Evolutionary conservation across 2,329 filamentous ascomycete species (phyloP).

Genomic region (Sporothrix brasiliensis): DNA sequence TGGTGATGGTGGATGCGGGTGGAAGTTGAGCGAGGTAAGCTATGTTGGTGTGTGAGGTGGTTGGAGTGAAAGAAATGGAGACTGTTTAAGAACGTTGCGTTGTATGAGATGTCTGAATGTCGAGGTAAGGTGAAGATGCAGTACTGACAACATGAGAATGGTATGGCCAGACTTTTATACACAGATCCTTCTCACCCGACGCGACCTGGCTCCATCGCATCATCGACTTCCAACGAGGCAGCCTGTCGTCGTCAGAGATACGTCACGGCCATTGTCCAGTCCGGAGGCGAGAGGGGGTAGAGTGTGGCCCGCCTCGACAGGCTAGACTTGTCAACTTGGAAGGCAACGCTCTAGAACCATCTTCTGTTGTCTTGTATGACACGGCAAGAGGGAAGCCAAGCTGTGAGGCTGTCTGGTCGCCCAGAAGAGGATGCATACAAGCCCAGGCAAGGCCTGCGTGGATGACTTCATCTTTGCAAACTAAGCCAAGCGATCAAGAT

Average conservation of each 20-base stretch:
- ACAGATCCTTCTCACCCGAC: background rate
- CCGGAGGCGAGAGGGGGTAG: background rate
- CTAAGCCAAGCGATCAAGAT: background rate
- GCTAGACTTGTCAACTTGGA: background rate
- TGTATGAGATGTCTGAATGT: background rate
- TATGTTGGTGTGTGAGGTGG: background rate
- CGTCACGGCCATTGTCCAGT: constrained; percentile 4
- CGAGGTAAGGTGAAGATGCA: too few species aligned
- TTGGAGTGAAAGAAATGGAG: background rate
- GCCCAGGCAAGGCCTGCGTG: background rate
- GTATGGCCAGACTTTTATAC: constrained; percentile 8
- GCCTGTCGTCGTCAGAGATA: constrained; percentile 9
- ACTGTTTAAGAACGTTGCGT: background rate
- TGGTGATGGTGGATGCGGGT: background rate
- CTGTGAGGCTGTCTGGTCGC: background rate
- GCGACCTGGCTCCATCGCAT: background rate
- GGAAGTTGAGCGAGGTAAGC: constrained; percentile 3
- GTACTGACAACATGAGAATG: too few species aligned
- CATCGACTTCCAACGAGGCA: background rate
- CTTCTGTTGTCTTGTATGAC: constrained; percentile 8
- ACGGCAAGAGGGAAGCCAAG: too few species aligned
- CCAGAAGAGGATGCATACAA: background rate
- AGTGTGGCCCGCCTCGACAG: too few species aligned
- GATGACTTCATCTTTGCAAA: background rate
- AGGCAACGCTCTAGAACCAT: background rate